A percentile compares a stretch with the other conserved stretches of the same genome.
These are phyloP conservation scores for thale cress (Arabidopsis thaliana) DNA, from an alignment of 345 rosid genomes.

Conservation along the genomic window TAIR10.1 NC_003076.8:9661501-9662000, in stretches of 20 bases:
- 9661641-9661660: slow-evolving; percentile 51
- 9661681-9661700: neutral
- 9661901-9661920: too few species aligned
- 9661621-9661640: slow-evolving; percentile 46
- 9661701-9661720: too few species aligned
- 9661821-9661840: slow-evolving; percentile 51
- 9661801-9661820: slow-evolving; percentile 53
- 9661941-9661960: neutral
- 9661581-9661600: too few species aligned
- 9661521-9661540: slow-evolving; percentile 33
- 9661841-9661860: slow-evolving; percentile 52
- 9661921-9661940: too few species aligned
- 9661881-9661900: slow-evolving; percentile 32
- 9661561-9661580: neutral
- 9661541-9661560: neutral
- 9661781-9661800: slow-evolving; percentile 56
- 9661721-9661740: neutral
- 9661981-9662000: too few species aligned
- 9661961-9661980: too few species aligned
- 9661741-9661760: neutral
- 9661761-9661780: slow-evolving; percentile 57
- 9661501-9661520: slow-evolving; percentile 30
- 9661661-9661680: slow-evolving; percentile 53
- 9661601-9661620: slow-evolving; percentile 29
- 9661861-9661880: slow-evolving; percentile 54